Base-by-base conservation (phyloP, 202 grass and related monocot genomes). In the Elaeis oleifera region DNA sequence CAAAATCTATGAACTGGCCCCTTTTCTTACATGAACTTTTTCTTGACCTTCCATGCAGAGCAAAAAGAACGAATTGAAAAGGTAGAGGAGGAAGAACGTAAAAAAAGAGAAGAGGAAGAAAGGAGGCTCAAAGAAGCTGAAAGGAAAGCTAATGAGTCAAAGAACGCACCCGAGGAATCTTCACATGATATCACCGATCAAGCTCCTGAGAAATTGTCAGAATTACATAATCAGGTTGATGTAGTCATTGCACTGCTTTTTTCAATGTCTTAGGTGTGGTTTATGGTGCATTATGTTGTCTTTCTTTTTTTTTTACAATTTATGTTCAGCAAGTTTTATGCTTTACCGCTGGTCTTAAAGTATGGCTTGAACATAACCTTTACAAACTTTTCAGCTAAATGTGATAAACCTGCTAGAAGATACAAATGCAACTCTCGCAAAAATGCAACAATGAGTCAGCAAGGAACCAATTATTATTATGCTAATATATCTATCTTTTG, bases 61-160 rank as follows among this genome's bases (percentile, higher is more conserved):
- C 88, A 99, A 79, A 99, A 99, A 77, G 86, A 61, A 65, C 76
- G 82, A 44, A 92, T 99, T 79, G 88, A 99, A 55, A 86, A 99
- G 39, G 94, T 77, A 60, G 85, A 99, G 71, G 79, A 91, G 58
- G 88, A 84, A 83, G 94, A 89, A 21, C 82, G 70, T 1, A 58
- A 89, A 77, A 86, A 67, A 59, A 99, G 92, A 81, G 94, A 99
- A 59, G 78, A 84, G 50, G 94, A 99, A 79, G 82, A 97, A 84
- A 89, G 89, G 69, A 89, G 63, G 69, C 69, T 86, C 27, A 97
- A 89, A 80, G 88, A 89, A 73, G 82, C 80, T 49, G 85, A 86
- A 76, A 89, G 68, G 8, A 28, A 81, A 80, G 75, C 80, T 0
- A 60, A 58, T 50, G 65, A 65, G 22, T 77, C 67, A 74, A 82